Base-by-base conservation (phyloP, 176 grass and related monocot species). In the Eremochloa ophiuroides region DNA sequence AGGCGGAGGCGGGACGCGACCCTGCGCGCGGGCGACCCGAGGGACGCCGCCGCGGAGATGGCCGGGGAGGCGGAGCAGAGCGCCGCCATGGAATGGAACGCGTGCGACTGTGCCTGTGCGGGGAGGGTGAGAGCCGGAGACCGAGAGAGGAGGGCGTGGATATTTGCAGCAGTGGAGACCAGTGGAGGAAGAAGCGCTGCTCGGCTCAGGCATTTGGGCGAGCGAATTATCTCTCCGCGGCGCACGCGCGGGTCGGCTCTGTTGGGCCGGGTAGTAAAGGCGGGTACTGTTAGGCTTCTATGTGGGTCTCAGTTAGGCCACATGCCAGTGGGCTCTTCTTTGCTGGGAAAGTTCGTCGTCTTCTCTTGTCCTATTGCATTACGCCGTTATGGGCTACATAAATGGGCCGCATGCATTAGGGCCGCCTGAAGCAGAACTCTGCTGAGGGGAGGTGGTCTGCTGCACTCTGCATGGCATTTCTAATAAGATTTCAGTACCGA, bases 1-100 rank as follows among this genome's bases (percentile, higher is more conserved):
- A 93, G 46, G 79, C 73, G 67, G 77, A 81, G 68, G 33, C 85
- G 31, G n/a, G 92, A 79, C 9, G 79, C 34, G 25, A 82, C 46
- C 2, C 66, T 29, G 60, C 88, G 74, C 71, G 76, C 50, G 20
- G 83, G 82, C 0, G 58, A n/a, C 8, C 78, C 86, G 87, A 93
- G 84, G 22, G 86, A 78, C 59, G 79, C 73, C 77, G 80, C 91
- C 31, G 69, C 34, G 48, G 73, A 64, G 86, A 80, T 50, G 20
- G 85, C 50, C 17, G 86, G 85, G 76, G 81, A 80, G 63, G 75
- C 73, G 42, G 84, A 80, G 41, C 69, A 87, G 74, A 93, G 76
- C 64, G 91, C 83, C 88, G 88, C 82, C 91, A 91, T 93, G 77
- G n/a, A n/a, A n/a, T n/a, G n/a, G 51, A 11, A 25, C 22, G 3